Evolutionary conservation across 768 basidiomycete genomes (phyloP).

Genomic region (Hebeloma cylindrosporum): DNA sequence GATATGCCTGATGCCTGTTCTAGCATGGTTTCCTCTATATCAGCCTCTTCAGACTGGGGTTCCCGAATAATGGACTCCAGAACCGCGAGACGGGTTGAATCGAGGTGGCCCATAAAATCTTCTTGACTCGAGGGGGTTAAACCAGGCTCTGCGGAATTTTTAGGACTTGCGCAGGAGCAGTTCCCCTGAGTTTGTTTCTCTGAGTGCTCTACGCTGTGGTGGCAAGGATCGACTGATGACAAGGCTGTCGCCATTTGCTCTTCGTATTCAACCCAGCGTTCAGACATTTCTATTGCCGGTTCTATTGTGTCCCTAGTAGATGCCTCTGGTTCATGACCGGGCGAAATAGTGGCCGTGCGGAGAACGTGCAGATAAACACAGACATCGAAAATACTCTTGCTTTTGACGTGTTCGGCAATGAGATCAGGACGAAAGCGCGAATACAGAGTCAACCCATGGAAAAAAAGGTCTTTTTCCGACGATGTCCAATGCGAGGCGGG

Average conservation of each 20-base stretch:
- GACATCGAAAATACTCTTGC: conserved; percentile 68
- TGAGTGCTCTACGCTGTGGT: conserved; percentile 8
- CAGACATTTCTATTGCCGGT: conserved; percentile 49
- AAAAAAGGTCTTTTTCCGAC: conserved; percentile 69
- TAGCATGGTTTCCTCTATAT: not conserved
- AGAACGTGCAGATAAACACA: conserved; percentile 63
- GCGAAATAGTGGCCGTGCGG: conserved; percentile 30
- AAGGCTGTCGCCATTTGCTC: conserved; percentile 38
- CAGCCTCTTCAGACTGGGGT: conserved; percentile 10
- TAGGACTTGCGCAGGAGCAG: conserved; percentile 5
- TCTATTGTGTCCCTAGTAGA: conserved; percentile 25
- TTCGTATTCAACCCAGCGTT: conserved; percentile 49
- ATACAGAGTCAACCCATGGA: conserved; percentile 62
- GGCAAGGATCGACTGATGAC: conserved; percentile 15
- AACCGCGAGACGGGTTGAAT: conserved; percentile 21
- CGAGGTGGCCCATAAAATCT: conserved; percentile 20
- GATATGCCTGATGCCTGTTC: not conserved
- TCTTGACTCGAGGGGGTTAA: not conserved
- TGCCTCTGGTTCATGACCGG: not conserved
- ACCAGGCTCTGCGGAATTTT: not conserved
- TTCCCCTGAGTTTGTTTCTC: not conserved
- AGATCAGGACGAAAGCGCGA: conserved; percentile 78
- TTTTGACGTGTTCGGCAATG: conserved; percentile 64
- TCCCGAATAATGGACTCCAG: conserved; percentile 27
- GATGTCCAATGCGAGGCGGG: conserved; percentile 58